Conservation (phyloP, 148 eudicot species). For the Rhododendron vialii region DNA sequence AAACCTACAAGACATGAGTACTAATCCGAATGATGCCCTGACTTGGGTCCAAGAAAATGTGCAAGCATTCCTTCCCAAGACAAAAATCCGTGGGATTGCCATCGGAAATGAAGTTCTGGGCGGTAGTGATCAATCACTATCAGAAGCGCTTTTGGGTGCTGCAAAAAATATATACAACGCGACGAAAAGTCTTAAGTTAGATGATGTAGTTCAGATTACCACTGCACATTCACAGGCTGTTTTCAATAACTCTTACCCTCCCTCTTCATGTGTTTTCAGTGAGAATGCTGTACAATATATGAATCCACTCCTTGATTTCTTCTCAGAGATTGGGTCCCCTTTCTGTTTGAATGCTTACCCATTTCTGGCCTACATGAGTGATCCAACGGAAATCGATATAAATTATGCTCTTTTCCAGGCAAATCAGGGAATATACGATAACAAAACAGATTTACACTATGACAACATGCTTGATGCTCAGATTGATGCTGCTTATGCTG, state of each 20-base stretch:
- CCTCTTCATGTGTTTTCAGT: slow-evolving; percentile 54
- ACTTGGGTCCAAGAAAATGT: slow-evolving; percentile 67
- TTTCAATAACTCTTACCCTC: slow-evolving; percentile 67
- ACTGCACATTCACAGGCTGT: slow-evolving; percentile 64
- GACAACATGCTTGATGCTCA: slow-evolving; percentile 73
- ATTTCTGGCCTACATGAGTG: slow-evolving; percentile 55
- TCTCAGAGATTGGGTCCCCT: slow-evolving; percentile 54
- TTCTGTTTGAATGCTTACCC: slow-evolving; percentile 78
- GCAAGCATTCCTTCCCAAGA: slow-evolving; percentile 43
- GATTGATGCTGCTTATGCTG: slow-evolving; percentile 70
- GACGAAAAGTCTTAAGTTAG: slow-evolving; percentile 43
- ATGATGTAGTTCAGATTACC: slow-evolving; percentile 44
- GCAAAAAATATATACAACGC: slow-evolving; percentile 59
- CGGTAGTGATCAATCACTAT: slow-evolving; percentile 35
- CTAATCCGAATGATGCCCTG: slow-evolving; percentile 48
- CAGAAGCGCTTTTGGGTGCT: slow-evolving; percentile 50
- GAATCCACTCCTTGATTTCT: slow-evolving; percentile 57
- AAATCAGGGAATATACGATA: slow-evolving; percentile 42
- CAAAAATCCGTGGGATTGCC: slow-evolving; percentile 64
- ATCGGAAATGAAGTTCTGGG: slow-evolving; percentile 72
- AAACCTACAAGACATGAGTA: slow-evolving; percentile 43
- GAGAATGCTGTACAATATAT: slow-evolving; percentile 40
- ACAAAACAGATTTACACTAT: slow-evolving; percentile 51
- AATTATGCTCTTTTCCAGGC: slow-evolving; percentile 49
- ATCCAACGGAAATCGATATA: slow-evolving; percentile 44